Evolutionary conservation across 208 protist genomes (phyloP).

Genomic region (Trypanosoma lewisi): DNA sequence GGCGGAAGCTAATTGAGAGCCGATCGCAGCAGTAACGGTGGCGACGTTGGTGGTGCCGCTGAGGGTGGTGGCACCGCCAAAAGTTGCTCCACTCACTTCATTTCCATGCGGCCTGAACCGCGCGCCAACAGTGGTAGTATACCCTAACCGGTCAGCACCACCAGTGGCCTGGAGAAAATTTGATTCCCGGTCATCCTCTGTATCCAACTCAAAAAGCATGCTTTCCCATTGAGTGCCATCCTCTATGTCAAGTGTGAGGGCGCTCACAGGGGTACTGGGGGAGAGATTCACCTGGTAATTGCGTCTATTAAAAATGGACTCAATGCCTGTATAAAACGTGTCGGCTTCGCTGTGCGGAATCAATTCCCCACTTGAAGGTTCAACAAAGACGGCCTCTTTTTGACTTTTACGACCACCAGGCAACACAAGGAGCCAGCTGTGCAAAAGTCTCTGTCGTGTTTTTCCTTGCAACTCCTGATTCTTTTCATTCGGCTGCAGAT

Average conservation of each 20-base stretch:
- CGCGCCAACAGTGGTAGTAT: neutral
- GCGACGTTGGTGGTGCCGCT: neutral
- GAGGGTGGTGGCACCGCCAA: neutral
- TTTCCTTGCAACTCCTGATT: neutral
- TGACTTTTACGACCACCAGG: slow-evolving; percentile 58
- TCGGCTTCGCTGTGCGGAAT: slow-evolving; percentile 39
- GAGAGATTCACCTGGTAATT: slow-evolving; percentile 91
- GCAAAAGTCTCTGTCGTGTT: slow-evolving; percentile 20
- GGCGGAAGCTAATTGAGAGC: neutral
- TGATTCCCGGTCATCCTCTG: slow-evolving; percentile 24
- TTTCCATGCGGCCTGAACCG: neutral
- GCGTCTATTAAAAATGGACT: slow-evolving; percentile 85
- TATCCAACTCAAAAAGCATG: slow-evolving; percentile 43
- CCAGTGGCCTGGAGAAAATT: neutral
- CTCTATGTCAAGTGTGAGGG: slow-evolving; percentile 53
- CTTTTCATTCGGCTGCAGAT: neutral
- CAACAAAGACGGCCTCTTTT: slow-evolving; percentile 74
- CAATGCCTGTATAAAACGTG: slow-evolving; percentile 74
- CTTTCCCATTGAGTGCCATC: slow-evolving; percentile 79
- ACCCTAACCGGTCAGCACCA: neutral
- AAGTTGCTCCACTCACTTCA: neutral
- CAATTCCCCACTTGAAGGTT: slow-evolving; percentile 80
- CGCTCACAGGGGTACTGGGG: slow-evolving; percentile 47
- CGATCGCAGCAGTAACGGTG: too few species aligned
- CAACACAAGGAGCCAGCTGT: slow-evolving; percentile 89